A percentile compares a stretch with the other conserved stretches of the same genome.
Evolutionary conservation across 2,329 filamentous ascomycete species (phyloP).

Genomic region (Drechslerella dactyloides): DNA sequence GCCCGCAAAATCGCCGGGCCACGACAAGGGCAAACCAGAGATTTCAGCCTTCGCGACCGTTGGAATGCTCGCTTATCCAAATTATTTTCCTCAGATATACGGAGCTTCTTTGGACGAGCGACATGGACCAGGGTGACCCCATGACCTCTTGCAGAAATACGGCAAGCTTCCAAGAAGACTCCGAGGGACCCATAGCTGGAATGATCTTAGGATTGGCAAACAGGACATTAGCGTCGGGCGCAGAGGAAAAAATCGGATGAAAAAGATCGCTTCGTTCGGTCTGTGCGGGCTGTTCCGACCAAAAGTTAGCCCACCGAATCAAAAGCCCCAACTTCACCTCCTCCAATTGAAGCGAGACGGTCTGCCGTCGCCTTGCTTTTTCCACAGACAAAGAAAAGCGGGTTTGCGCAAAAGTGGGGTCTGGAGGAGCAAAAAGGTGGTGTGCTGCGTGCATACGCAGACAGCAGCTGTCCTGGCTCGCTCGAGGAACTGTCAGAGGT

Average conservation of each 20-base stretch:
- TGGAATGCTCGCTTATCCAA: no score
- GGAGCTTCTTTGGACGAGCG: slow-evolving; percentile 17
- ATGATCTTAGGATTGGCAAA: neutral
- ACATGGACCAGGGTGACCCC: slow-evolving; percentile 42
- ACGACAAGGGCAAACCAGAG: neutral
- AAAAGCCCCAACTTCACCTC: neutral
- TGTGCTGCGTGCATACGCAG: slow-evolving; percentile 48
- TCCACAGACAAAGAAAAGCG: slow-evolving; percentile 22
- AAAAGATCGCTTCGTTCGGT: slow-evolving; percentile 9
- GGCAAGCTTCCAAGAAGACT: slow-evolving; percentile 20
- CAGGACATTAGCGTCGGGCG: slow-evolving; percentile 1
- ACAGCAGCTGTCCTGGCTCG: slow-evolving; percentile 29
- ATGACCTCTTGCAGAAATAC: slow-evolving; percentile 51
- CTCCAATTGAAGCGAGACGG: neutral
- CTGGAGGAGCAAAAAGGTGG: slow-evolving; percentile 40
- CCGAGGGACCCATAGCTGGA: neutral
- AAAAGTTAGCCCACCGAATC: neutral
- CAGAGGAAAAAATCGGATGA: slow-evolving; percentile 36
- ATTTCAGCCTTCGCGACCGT: no score
- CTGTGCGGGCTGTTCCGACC: slow-evolving; percentile 46
- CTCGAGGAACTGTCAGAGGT: neutral
- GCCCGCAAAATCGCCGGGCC: neutral
- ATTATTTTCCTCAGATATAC: slow-evolving; percentile 21
- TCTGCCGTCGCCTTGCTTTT: slow-evolving; percentile 6
- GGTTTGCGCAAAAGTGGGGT: slow-evolving; percentile 31